Percentiles rank a stretch among this genome's conserved stretches.
Conservation (phyloP, 108 stramenopile species). For the Nitzschia sp. region DNA sequence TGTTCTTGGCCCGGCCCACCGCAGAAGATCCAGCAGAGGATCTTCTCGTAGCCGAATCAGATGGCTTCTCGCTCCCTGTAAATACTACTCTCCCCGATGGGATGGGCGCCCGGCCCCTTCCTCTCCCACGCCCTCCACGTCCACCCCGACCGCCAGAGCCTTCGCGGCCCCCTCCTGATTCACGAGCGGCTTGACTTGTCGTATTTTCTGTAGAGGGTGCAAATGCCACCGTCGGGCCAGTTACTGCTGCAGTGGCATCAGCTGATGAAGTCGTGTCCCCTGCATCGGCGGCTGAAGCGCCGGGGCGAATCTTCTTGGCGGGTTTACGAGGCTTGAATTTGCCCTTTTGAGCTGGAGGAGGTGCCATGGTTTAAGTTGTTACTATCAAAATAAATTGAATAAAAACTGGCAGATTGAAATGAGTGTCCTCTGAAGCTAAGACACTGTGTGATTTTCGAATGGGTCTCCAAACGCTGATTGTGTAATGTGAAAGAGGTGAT, state of each 20-base stretch:
- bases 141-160: conserved; percentile 39
- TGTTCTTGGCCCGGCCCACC: conserved; percentile 8
- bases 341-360: conserved; percentile 76
- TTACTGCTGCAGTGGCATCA: conserved; percentile 7
- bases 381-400: no score
- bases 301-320: conserved; percentile 39
- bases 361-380: conserved; percentile 16
- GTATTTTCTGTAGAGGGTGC: conserved; percentile 12
- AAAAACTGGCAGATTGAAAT: no score
- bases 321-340: conserved; percentile 86
- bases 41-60: conserved; percentile 2
- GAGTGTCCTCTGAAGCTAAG: no score
- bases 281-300: conserved; percentile 22
- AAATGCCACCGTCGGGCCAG: conserved; percentile 19
- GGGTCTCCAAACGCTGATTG: no score
- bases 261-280: background rate
- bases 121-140: conserved; percentile 52
- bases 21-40: conserved; percentile 22
- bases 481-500: no score
- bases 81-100: conserved; percentile 82
- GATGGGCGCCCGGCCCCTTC: conserved; percentile 49
- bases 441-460: no score
- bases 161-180: conserved; percentile 43
- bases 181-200: conserved; percentile 8
- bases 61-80: conserved; percentile 49